phyloP scores from a whole-genome alignment of 108 stramenopile genomes.

The Nannochloropsis salina region DNA sequence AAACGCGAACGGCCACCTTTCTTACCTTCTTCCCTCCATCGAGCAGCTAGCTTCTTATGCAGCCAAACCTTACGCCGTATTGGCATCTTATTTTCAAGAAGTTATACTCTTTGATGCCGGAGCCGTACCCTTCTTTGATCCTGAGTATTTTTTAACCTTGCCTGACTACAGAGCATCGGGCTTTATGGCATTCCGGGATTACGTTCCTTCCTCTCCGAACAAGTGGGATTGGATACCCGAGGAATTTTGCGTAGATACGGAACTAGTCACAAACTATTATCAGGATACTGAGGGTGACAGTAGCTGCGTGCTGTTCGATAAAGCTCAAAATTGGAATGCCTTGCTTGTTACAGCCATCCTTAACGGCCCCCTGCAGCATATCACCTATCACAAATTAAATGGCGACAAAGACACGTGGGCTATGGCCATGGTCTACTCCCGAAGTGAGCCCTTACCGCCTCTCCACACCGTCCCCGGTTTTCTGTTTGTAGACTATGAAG shows the following conservation, averaged over 20 bases:
- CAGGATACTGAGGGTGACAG: not conserved
- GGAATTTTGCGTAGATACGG: not conserved
- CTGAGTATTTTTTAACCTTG: not conserved
- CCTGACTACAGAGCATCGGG: conserved; percentile 2
- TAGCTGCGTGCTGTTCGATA: not conserved
- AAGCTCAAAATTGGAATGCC: not conserved
- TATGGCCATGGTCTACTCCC: not conserved
- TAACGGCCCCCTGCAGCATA: not conserved
- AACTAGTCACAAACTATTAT: not conserved
- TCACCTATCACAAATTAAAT: conserved; percentile 8
- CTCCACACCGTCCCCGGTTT: not conserved
- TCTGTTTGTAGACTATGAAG: not conserved
- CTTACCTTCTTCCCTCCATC: not conserved
- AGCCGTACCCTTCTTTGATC: not conserved
- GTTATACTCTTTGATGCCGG: not conserved
- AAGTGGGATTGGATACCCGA: conserved; percentile 19
- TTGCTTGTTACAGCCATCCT: not conserved
- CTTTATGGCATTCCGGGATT: not conserved
- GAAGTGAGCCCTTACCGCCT: not conserved
- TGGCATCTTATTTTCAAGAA: not conserved
- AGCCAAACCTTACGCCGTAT: conserved; percentile 19
- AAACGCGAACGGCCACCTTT: not conserved
- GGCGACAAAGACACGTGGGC: not conserved
- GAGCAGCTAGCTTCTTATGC: conserved; percentile 15
- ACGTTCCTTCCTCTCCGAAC: conserved; percentile 1